Base-by-base conservation (phyloP, 2,329 filamentous ascomycete species). In the Bipolaris bicolor region DNA sequence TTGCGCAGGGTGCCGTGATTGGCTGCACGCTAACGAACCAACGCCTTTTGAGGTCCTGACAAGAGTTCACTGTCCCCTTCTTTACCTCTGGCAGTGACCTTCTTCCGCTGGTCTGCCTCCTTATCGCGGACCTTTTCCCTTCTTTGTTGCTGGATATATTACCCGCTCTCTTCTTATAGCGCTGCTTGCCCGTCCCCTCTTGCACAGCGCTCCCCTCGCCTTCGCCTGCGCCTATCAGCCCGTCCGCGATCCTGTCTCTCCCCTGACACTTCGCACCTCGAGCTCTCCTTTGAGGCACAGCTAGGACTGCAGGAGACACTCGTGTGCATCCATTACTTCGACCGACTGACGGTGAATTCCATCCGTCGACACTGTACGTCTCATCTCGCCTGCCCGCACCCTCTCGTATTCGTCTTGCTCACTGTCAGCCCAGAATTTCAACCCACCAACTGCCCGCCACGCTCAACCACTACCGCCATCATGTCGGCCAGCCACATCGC, bases 401-500 rank as follows among this genome's bases (percentile, higher is more conserved):
- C 41, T 15, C 15, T 24, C 22, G 20, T 6, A 43, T 20, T 11
- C 49, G 41, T 33, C 31, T 24, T 46, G 50, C 55, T 58, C 47
- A 59, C 50, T 11, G 22, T 3, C 26, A 10, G 18, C 31, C 29
- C 50, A 60, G 54, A 54, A 62, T 55, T 57, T 31, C 53, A 20
- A 26, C 20, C 54, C 46, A 36, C 34, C 26, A 46, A 43, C 51
- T 36, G 26, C 18, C 5, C 36, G 29, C 24, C 44, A 33, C 50
- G 9, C 9, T 37, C 26, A 20, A 37, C 24, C n/a, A 33, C 44
- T 18, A 20, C 58, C 50, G 49, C 57, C 72, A 72, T 56, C 67
- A 81, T 82, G 80, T 81, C 80, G 61, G 74, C 75, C 60, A 77
- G 71, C 68, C 79, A 82, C 67, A 79, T 81, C 55, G 78, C 81